These are phyloP conservation scores for Leccinum pachyderme DNA, from an alignment of 1,284 basidiomycete species.

Conservation along the genomic window DNA sequence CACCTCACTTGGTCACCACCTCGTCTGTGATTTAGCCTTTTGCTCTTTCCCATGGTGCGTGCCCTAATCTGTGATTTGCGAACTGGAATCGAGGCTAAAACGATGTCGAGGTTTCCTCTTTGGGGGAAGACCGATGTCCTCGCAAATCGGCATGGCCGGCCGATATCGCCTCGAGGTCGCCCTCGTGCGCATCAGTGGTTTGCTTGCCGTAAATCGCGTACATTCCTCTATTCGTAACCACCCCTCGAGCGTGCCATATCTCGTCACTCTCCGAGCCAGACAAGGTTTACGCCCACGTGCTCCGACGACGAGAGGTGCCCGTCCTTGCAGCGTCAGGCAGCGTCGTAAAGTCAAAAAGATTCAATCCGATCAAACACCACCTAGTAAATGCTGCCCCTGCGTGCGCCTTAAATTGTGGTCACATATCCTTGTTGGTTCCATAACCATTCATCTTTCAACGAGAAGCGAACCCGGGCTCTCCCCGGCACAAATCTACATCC, in stretches of 20 bases:
- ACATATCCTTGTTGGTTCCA: background rate
- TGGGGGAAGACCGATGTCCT: background rate
- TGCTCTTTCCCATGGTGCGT: background rate
- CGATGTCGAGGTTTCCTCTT: background rate
- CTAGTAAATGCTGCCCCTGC: background rate
- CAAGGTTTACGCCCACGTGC: background rate
- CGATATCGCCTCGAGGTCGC: background rate
- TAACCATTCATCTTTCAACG: background rate
- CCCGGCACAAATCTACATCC: background rate
- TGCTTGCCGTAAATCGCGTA: background rate
- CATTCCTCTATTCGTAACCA: background rate
- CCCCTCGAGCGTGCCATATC: background rate
- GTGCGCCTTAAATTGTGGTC: background rate
- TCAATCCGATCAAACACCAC: background rate
- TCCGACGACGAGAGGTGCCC: background rate
- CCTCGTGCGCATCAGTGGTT: background rate
- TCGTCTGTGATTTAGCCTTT: background rate
- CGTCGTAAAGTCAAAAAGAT: background rate
- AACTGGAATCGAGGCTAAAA: background rate
- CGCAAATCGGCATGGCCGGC: background rate
- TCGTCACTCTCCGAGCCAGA: background rate
- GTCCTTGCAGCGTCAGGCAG: background rate
- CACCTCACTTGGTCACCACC: background rate
- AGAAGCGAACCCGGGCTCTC: background rate
- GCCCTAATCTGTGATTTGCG: background rate